A percentile compares a stretch with the other conserved stretches of the same genome.
Evolutionary conservation across 306 rosid genomes (phyloP).

Genomic region (Psophocarpus tetragonolobus): DNA sequence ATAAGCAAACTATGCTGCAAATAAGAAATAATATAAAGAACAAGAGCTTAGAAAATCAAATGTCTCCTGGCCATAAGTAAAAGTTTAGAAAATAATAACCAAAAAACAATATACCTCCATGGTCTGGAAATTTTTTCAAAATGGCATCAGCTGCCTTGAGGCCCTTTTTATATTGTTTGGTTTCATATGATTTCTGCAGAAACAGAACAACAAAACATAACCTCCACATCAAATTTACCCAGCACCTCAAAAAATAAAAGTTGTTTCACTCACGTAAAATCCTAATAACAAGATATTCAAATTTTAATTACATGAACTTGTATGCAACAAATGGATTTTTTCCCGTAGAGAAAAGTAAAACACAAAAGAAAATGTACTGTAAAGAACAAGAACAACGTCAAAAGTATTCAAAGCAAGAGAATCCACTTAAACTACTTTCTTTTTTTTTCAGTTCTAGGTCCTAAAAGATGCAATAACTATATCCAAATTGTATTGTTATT

Average conservation of each 20-base stretch:
- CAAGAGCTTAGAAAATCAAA: not conserved
- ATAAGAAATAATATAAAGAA: not conserved
- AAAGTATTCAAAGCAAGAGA: not conserved
- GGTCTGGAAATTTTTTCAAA: conserved; percentile 91
- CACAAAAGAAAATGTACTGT: not conserved
- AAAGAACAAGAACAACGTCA: not conserved
- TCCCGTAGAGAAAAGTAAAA: not conserved
- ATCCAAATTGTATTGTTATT: not conserved
- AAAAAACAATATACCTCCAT: conserved; percentile 73
- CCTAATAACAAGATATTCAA: not conserved
- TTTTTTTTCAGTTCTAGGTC: not conserved
- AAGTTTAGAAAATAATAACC: not conserved
- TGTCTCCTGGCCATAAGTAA: not conserved
- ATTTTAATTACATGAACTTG: not conserved
- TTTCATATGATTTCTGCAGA: conserved; percentile 94
- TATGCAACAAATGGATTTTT: not conserved
- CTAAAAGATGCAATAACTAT: not conserved
- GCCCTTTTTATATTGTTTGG: conserved; percentile 96
- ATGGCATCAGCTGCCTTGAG: conserved; percentile 96
- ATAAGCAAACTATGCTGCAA: conserved; percentile 8
- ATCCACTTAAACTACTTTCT: conserved; percentile 1
- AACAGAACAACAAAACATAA: conserved; percentile 16
- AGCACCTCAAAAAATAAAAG: not conserved
- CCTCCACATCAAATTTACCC: conserved; percentile 12
- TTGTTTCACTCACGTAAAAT: conserved; percentile 1